Conservation (phyloP, 257 asterid species). For the Solanum dulcamara region DNA sequence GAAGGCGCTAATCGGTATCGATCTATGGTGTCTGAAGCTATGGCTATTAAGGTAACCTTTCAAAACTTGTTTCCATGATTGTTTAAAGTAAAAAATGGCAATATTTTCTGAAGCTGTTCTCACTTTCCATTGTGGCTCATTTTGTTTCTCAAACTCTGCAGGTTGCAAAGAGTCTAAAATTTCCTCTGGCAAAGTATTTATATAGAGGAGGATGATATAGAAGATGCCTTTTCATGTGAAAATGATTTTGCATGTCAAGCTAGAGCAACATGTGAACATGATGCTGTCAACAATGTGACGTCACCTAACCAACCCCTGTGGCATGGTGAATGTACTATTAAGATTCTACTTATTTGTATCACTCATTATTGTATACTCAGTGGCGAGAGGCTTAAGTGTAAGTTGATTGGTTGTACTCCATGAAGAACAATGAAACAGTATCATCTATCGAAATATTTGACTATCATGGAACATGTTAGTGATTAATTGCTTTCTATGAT, state of each 20-base stretch:
- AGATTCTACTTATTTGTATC: background rate
- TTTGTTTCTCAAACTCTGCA: constrained; percentile 8
- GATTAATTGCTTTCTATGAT: background rate
- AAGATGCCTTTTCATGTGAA: background rate
- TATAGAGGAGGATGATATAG: constrained; percentile 34
- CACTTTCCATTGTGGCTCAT: background rate
- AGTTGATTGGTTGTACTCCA: background rate
- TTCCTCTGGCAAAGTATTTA: constrained; percentile 80
- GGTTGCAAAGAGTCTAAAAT: constrained; percentile 84
- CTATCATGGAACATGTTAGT: background rate
- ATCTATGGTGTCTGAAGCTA: constrained; percentile 64
- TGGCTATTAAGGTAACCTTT: constrained; percentile 63
- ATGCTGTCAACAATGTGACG: background rate
- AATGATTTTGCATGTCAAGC: background rate
- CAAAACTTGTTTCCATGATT: background rate
- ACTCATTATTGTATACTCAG: background rate
- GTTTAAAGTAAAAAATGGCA: background rate
- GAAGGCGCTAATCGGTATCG: constrained; percentile 90
- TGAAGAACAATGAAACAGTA: background rate
- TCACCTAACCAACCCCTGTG: background rate
- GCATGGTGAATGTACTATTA: background rate
- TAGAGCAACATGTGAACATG: background rate
- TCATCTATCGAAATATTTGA: background rate
- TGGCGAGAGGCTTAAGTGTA: background rate
- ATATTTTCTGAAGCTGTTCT: background rate